A percentile compares a stretch with the other conserved stretches of the same genome.
phyloP scores from a whole-genome alignment of 345 rosid species.

The Brassica cretica region DNA sequence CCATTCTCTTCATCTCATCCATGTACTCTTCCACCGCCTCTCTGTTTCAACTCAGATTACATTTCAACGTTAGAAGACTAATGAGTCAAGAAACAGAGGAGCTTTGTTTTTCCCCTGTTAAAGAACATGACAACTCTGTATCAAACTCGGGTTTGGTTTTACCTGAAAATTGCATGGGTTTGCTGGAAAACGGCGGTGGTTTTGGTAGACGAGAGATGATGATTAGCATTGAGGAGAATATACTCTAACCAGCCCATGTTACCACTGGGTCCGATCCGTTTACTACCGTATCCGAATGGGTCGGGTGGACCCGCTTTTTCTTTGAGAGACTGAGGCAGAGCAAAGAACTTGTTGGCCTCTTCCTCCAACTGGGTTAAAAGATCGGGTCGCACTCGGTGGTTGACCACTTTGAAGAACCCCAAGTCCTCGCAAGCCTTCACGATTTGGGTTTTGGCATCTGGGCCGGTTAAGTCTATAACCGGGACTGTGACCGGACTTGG shows the following conservation, averaged over 20 bases:
- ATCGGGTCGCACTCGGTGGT: conserved; percentile 65
- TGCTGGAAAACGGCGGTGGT: conserved; percentile 44
- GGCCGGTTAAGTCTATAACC: conserved; percentile 52
- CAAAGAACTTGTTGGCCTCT: conserved; percentile 59
- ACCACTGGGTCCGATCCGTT: conserved; percentile 64
- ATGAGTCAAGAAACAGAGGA: too few species aligned
- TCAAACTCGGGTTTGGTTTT: neutral
- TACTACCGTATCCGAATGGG: conserved; percentile 85
- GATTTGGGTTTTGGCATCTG: conserved; percentile 53
- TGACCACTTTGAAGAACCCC: conserved; percentile 77
- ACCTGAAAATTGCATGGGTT: conserved; percentile 53
- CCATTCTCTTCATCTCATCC: conserved; percentile 54
- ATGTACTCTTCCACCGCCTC: conserved; percentile 58
- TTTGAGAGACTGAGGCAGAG: conserved; percentile 56
- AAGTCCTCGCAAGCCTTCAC: conserved; percentile 65
- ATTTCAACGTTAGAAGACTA: neutral
- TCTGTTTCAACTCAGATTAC: conserved; percentile 38
- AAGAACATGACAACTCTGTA: neutral
- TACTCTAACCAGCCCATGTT: conserved; percentile 80
- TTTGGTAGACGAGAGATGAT: conserved; percentile 31
- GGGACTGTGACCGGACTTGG: conserved; percentile 49
- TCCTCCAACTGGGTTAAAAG: conserved; percentile 48
- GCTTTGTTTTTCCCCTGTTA: too few species aligned
- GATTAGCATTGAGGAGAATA: conserved; percentile 59
- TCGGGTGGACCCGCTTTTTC: conserved; percentile 64